Percentiles rank a stretch among this genome's conserved stretches.
Evolutionary conservation across 176 grass and related monocot genomes (phyloP).

Genomic region (Carex kokanica): DNA sequence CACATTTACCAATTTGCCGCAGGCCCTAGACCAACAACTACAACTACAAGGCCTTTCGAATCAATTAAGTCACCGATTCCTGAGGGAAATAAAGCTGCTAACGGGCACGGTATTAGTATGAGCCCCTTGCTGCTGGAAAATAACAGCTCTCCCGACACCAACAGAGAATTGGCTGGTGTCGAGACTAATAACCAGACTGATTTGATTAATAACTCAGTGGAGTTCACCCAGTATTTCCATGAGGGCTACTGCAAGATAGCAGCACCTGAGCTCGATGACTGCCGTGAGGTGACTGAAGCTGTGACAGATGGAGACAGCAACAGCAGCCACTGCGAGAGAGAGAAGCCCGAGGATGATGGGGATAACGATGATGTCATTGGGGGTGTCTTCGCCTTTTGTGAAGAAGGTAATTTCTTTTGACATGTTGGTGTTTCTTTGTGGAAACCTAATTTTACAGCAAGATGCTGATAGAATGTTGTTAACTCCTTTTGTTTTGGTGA

Average conservation of each 20-base stretch:
- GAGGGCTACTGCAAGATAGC: constrained; percentile 99
- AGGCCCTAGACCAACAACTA: constrained; percentile 20
- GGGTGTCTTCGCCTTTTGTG: constrained; percentile 94
- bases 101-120: not conserved
- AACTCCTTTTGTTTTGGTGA: not conserved
- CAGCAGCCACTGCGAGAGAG: constrained; percentile 99
- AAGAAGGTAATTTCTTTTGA: constrained; percentile 63
- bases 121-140: constrained; percentile 14
- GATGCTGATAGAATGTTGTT: not conserved
- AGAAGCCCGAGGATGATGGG: constrained; percentile 96
- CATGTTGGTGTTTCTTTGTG: not conserved
- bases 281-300: constrained; percentile 99
- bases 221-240: constrained; percentile 96
- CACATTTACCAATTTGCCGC: not conserved
- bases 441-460: not conserved
- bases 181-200: constrained; percentile 47
- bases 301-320: constrained; percentile 99
- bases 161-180: constrained; percentile 24
- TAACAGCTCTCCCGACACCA: not conserved
- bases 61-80: constrained; percentile 5
- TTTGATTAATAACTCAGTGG: constrained; percentile 54
- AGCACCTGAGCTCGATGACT: constrained; percentile 81
- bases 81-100: not conserved
- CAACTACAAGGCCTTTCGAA: not conserved
- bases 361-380: constrained; percentile 96